phyloP scores from a whole-genome alignment of 1,139 yeast species.

The Pichia sp. region DNA sequence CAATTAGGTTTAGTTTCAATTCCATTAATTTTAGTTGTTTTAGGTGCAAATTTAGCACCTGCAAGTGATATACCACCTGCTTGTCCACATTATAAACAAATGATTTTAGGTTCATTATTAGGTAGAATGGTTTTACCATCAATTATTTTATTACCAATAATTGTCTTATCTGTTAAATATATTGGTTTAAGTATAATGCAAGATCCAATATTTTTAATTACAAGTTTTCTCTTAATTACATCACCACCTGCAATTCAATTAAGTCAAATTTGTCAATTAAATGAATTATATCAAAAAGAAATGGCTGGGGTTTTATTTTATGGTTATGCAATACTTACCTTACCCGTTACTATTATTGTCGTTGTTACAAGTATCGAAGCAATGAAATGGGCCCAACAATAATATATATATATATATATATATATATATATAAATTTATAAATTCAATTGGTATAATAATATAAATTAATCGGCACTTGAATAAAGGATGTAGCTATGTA shows the following conservation, averaged over 20 bases:
- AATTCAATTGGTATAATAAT: too few species aligned
- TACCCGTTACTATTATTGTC: conserved; percentile 70
- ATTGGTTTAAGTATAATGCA: conserved; percentile 64
- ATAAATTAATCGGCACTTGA: too few species aligned
- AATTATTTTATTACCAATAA: conserved; percentile 56
- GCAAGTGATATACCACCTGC: conserved; percentile 60
- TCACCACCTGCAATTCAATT: conserved; percentile 85
- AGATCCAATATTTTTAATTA: conserved; percentile 77
- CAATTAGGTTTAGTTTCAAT: conserved; percentile 87
- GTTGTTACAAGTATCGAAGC: conserved; percentile 67
- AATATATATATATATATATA: too few species aligned
- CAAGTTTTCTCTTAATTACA: conserved; percentile 66
- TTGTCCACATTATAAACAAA: conserved; percentile 49
- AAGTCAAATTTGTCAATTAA: conserved; percentile 74
- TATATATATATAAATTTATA: too few species aligned
- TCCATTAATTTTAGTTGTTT: conserved; percentile 69
- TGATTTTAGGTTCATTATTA: conserved; percentile 61
- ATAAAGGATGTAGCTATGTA: too few species aligned
- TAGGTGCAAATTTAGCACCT: conserved; percentile 73
- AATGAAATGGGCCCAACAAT: conserved; percentile 38
- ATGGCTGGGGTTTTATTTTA: conserved; percentile 86
- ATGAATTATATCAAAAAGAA: conserved; percentile 69
- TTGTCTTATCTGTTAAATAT: conserved; percentile 61
- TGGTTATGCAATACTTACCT: conserved; percentile 73
- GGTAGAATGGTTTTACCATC: conserved; percentile 78